Percentiles rank a stretch among this genome's conserved stretches.
These are phyloP conservation scores for Trametes villosa DNA, from an alignment of 768 basidiomycete genomes.

Conservation along the genomic window DNA sequence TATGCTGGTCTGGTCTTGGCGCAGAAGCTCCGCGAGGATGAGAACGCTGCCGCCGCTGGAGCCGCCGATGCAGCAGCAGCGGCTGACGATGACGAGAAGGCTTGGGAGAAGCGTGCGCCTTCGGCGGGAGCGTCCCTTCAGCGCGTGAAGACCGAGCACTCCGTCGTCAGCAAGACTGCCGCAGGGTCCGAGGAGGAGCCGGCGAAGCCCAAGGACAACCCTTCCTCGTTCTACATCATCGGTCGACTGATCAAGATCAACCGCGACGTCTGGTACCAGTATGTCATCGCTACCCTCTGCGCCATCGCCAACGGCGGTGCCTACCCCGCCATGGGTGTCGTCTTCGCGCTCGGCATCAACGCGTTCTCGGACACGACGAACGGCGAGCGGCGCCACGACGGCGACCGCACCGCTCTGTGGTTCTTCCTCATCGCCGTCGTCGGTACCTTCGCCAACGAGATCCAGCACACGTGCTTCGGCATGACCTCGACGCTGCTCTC, in stretches of 20 bases:
- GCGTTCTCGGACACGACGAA: constrained; percentile 53
- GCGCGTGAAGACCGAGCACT: constrained; percentile 57
- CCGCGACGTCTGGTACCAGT: constrained; percentile 57
- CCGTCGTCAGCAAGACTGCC: constrained; percentile 66
- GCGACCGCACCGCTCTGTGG: constrained; percentile 76
- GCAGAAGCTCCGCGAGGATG: constrained; percentile 71
- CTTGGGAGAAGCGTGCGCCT: constrained; percentile 60
- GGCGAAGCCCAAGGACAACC: constrained; percentile 40
- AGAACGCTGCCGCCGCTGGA: constrained; percentile 34
- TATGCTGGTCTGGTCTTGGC: constrained; percentile 78
- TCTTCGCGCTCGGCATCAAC: constrained; percentile 64
- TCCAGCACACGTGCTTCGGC: constrained; percentile 75
- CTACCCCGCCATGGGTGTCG: constrained; percentile 73
- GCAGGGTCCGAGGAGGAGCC: constrained; percentile 47
- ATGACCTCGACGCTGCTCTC: constrained; percentile 71
- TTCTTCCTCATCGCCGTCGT: constrained; percentile 81
- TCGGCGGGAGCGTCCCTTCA: constrained; percentile 58
- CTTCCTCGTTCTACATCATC: constrained; percentile 62
- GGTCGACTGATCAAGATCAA: constrained; percentile 69
- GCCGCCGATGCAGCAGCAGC: constrained; percentile 22
- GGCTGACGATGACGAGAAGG: constrained; percentile 41
- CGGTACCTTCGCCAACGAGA: constrained; percentile 58
- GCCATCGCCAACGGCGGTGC: constrained; percentile 64
- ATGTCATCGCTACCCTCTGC: constrained; percentile 58
- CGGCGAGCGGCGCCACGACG: constrained; percentile 50